Conservation (phyloP, 768 basidiomycete species). For the Tulasnella sp. region DNA sequence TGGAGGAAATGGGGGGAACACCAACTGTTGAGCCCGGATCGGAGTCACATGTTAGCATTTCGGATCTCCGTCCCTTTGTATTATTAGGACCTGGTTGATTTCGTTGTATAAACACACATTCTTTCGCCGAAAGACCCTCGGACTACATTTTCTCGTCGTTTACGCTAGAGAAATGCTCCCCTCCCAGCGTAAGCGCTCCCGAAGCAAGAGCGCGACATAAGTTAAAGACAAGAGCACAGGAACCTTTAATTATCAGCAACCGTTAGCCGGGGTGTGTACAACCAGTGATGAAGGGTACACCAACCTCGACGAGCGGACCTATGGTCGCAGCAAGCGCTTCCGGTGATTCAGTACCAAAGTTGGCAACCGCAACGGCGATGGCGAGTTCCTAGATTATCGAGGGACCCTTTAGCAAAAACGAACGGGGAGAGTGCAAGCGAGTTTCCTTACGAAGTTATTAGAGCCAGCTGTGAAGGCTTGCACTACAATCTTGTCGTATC, state of each 20-base stretch:
- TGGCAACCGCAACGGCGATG: slow-evolving; percentile 67
- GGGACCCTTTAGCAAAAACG: background rate
- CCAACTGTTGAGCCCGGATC: background rate
- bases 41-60: too few species aligned
- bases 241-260: background rate
- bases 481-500: slow-evolving; percentile 62
- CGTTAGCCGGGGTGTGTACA: background rate
- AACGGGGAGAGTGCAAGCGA: background rate
- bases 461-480: slow-evolving; percentile 71
- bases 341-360: slow-evolving; percentile 63
- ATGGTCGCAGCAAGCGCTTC: slow-evolving; percentile 75
- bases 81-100: too few species aligned
- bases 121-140: too few species aligned
- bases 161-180: background rate
- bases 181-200: slow-evolving; percentile 33
- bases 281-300: background rate
- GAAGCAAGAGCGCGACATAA: slow-evolving; percentile 45
- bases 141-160: too few species aligned
- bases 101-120: too few species aligned
- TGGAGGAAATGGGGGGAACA: background rate
- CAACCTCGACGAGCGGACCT: slow-evolving; percentile 62
- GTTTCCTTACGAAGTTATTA: slow-evolving; percentile 56
- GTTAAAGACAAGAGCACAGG: slow-evolving; percentile 61
- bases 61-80: background rate
- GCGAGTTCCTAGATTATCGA: slow-evolving; percentile 47